Conservation (phyloP, 495 filamentous ascomycete genomes). For the Thozetella sp. region DNA sequence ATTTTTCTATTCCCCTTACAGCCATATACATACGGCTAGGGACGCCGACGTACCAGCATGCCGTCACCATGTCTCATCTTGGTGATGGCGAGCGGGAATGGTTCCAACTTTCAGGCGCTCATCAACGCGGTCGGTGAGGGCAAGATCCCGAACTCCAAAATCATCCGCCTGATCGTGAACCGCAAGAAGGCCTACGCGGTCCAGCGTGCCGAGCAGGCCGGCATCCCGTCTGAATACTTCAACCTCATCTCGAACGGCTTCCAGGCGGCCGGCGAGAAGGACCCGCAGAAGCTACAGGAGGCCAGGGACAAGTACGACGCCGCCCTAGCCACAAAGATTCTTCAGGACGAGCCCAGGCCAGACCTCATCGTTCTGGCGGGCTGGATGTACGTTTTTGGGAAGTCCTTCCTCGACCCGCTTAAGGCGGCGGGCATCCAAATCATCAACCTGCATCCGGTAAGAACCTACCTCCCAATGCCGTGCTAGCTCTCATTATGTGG, state of each 20-base stretch:
- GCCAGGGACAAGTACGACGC: constrained; percentile 76
- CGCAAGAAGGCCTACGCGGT: constrained; percentile 79
- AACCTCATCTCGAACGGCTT: constrained; percentile 73
- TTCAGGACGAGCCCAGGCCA: constrained; percentile 57
- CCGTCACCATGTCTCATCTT: constrained; percentile 33
- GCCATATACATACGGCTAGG: too few relatives aligned
- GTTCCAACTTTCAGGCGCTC: constrained; percentile 88
- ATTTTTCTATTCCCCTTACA: too few relatives aligned
- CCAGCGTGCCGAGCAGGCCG: constrained; percentile 65
- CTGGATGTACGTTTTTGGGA: constrained; percentile 66
- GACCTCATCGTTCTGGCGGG: constrained; percentile 70
- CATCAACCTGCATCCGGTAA: constrained; percentile 91
- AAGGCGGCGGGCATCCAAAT: constrained; percentile 60
- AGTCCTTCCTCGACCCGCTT: constrained; percentile 62
- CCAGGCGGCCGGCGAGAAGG: constrained; percentile 50
- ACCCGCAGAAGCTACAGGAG: constrained; percentile 54
- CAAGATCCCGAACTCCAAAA: constrained; percentile 58
- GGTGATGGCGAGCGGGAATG: constrained; percentile 66
- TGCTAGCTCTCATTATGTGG: constrained; percentile 13
- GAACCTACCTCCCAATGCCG: too few relatives aligned
- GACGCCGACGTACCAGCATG: too few relatives aligned
- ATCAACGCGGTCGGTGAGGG: constrained; percentile 69
- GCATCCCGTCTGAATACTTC: constrained; percentile 83
- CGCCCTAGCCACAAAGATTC: constrained; percentile 72
- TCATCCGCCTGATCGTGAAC: constrained; percentile 83